Base-by-base conservation (phyloP, 2,329 filamentous ascomycete genomes). In the Alternaria viburni region DNA sequence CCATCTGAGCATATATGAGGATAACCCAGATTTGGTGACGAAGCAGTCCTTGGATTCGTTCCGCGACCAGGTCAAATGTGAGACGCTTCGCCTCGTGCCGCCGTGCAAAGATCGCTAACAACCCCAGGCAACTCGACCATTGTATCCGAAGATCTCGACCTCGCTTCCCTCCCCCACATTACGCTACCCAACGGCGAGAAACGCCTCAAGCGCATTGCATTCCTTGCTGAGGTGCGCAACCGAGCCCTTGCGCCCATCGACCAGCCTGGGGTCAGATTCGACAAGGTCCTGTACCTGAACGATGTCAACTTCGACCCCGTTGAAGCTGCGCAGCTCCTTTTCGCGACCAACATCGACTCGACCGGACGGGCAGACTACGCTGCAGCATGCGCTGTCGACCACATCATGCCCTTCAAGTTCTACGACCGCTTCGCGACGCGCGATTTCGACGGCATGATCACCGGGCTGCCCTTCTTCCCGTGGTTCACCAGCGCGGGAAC, bases 391-490 rank as follows among this genome's bases (percentile, higher is more conserved):
- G 89, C 89, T 0, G 80, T 92, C 36, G 91, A 93, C 79, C 93
- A 89, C 71, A 86, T 88, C 65, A 86, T 87, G 58, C 88, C 90
- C 0, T 87, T 90, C 66, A 83, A 87, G 44, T 91, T 89, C 74
- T 93, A 93, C 77, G 91, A 93, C 75, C 88, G 90, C 0, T 93
- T 91, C 75, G 91, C 90, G 1, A 87, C 89, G 19, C 85, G 91
- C 13, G 91, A 93, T 70, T 80, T 83, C 3, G 86, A 91, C 62
- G 90, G 90, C 2, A 86, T 87, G 68, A 85, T 86, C 26, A 85
- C 88, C 32, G 86, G 90, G 5, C 83, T 91, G 44, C 87, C 89
- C 1, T 86, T 90, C 62, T 93, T 87, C 77, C 91, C 91, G 0
- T 91, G 89, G 80, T 91, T 91, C 77, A 84, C 87, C 5, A 79